Evolutionary conservation across 2,329 filamentous ascomycete species (phyloP).

Genomic region (Aspergillus niger): DNA sequence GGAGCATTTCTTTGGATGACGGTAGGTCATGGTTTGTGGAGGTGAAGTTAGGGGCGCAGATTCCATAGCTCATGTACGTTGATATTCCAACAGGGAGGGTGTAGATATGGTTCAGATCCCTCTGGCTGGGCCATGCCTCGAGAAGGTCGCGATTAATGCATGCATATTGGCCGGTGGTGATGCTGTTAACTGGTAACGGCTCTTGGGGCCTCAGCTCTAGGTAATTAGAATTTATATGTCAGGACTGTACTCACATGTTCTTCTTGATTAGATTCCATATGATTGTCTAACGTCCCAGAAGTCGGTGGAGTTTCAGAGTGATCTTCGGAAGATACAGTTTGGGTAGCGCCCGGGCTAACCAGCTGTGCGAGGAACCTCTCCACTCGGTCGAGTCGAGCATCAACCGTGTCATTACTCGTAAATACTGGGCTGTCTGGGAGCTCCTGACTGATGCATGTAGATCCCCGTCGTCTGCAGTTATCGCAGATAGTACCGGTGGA

Average conservation of each 20-base stretch:
- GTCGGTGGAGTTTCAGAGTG: background rate
- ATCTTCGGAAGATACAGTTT: background rate
- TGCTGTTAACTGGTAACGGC: background rate
- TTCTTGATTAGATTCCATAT: background rate
- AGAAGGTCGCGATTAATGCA: background rate
- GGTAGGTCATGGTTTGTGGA: background rate
- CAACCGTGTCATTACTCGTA: slow-evolving; percentile 18
- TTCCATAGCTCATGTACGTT: background rate
- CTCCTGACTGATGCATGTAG: slow-evolving; percentile 52
- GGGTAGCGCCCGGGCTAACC: background rate
- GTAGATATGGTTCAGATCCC: slow-evolving; percentile 7
- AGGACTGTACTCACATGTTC: background rate
- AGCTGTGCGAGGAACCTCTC: slow-evolving; percentile 5
- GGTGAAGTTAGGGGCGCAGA: background rate
- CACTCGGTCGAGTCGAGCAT: background rate
- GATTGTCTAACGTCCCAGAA: background rate
- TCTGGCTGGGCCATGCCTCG: slow-evolving; percentile 7
- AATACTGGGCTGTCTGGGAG: slow-evolving; percentile 39
- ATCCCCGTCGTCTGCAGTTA: slow-evolving; percentile 31
- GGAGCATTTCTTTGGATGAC: slow-evolving; percentile 29
- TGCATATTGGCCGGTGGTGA: background rate
- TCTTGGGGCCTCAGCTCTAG: background rate
- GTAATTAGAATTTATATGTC: too few species aligned
- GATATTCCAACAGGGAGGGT: slow-evolving; percentile 7
- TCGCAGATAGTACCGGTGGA: slow-evolving; percentile 25